Evolutionary conservation across 257 asterid species (phyloP), one percentile per base, ranked within the genome.

Genomic region (Prunella vulgaris): DNA sequence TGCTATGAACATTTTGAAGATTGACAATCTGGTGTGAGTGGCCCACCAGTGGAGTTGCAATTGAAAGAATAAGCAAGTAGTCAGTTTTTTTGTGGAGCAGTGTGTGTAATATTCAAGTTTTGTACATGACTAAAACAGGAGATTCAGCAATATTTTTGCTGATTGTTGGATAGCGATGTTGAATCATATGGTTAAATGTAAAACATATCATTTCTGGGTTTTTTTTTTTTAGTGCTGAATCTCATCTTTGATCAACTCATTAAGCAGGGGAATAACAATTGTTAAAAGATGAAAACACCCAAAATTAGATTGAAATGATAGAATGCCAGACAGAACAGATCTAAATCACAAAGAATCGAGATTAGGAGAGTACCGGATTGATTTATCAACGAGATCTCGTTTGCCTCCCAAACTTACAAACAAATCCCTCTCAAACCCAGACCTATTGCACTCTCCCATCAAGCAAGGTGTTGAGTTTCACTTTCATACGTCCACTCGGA

Each of bases 391-490:
- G 82, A 83, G 20, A 2, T 51, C 58, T 15, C 21, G 48, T 18
- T 62, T 21, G 88, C 79, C 66, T 81, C 82, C 88, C 89, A 85
- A 71, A 79, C 17, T 42, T 12, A 2, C 18, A 42, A 12, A 42
- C 51, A 42, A 69, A 78, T 85, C 87, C 12, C 68, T 68, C 27
- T 78, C 69, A 63, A 52, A 74, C 44, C 89, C 85, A 28, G 78
- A 74, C 80, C 76, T 10, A 83, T 51, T 21, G 74, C 85, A 53
- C 76, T 82, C 76, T 82, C 70, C 86, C 88, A 77, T 83, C 88
- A 69, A 82, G 77, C 85, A 85, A 74, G 42, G 66, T 40, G 24
- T 84, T 84, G 70, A 78, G 38, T 59, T 73, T 79, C 12, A 2
- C 22, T n/a, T n/a, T n/a, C n/a, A n/a, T n/a, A n/a, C n/a, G n/a